These are phyloP conservation scores for Trametes gibbosa DNA, from an alignment of 768 basidiomycete species.

Conservation along the genomic window DNA sequence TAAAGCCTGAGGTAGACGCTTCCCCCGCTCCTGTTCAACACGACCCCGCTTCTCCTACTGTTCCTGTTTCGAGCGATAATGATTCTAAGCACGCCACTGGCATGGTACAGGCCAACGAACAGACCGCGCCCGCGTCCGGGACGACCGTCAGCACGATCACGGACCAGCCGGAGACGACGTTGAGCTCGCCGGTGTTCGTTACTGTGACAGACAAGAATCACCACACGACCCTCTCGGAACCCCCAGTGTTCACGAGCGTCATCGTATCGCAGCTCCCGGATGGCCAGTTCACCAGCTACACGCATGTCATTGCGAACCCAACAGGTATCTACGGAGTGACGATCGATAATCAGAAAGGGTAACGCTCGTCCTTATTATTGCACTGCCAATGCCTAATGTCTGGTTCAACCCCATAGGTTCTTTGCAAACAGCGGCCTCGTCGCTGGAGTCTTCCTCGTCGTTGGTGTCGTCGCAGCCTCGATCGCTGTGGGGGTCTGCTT, in stretches of 20 bases:
- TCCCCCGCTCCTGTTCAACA: background rate
- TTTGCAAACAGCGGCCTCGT: slow-evolving; percentile 67
- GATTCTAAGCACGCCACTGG: slow-evolving; percentile 11
- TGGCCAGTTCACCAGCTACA: slow-evolving; percentile 46
- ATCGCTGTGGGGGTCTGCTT: slow-evolving; percentile 41
- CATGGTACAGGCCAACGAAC: slow-evolving; percentile 20
- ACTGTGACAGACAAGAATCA: slow-evolving; percentile 41
- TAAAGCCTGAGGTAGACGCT: slow-evolving; percentile 1
- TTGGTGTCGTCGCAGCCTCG: slow-evolving; percentile 54
- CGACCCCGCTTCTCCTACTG: background rate
- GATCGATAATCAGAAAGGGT: slow-evolving; percentile 20
- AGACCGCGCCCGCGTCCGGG: slow-evolving; percentile 19
- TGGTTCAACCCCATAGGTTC: slow-evolving; percentile 41
- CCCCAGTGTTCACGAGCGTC: slow-evolving; percentile 45
- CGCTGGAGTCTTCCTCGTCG: slow-evolving; percentile 69
- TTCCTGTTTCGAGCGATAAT: background rate
- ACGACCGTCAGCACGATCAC: slow-evolving; percentile 42
- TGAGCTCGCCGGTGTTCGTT: slow-evolving; percentile 41
- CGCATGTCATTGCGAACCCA: slow-evolving; percentile 54
- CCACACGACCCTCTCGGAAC: slow-evolving; percentile 39
- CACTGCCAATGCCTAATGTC: background rate
- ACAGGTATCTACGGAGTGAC: slow-evolving; percentile 31
- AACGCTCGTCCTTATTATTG: background rate
- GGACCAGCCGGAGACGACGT: slow-evolving; percentile 41
- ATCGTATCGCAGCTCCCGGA: slow-evolving; percentile 45